phyloP scores from a whole-genome alignment of 495 filamentous ascomycete genomes.

The Xylaria venustula region DNA sequence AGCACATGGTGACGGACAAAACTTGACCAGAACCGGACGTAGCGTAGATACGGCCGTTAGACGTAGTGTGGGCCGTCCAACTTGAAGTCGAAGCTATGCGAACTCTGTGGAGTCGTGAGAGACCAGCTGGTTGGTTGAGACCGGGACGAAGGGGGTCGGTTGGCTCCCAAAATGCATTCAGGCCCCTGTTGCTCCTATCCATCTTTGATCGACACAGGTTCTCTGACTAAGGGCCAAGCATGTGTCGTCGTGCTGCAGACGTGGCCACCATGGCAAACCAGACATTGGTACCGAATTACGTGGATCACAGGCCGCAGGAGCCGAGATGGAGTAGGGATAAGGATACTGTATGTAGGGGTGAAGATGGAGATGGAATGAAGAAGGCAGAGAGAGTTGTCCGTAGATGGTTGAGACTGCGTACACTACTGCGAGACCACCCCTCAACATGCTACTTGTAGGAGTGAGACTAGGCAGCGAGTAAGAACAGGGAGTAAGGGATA shows the following conservation, averaged over 20 bases:
- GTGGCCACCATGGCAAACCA: neutral
- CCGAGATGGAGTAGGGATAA: too few relatives aligned
- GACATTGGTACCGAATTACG: neutral
- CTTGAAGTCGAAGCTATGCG: constrained; percentile 3
- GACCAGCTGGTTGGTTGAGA: neutral
- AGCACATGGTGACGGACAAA: neutral
- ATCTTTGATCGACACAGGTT: neutral
- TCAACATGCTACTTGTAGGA: too few relatives aligned
- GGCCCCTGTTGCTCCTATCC: neutral
- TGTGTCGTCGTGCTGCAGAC: neutral
- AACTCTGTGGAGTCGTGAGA: constrained; percentile 9
- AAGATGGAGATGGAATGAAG: too few relatives aligned
- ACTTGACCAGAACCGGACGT: neutral
- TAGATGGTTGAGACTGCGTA: too few relatives aligned
- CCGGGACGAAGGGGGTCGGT: neutral
- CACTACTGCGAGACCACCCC: too few relatives aligned
- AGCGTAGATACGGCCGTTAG: neutral
- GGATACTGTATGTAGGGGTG: too few relatives aligned
- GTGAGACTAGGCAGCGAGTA: too few relatives aligned
- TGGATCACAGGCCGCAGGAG: neutral
- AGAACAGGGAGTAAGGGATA: too few relatives aligned
- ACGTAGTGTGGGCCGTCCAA: neutral
- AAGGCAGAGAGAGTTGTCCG: too few relatives aligned
- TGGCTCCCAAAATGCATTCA: neutral
- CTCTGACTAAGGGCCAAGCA: neutral